Evolutionary conservation across 441 rosid species (phyloP), one percentile per base, ranked within the genome.

Genomic region (Arabidopsis hybrid): DNA sequence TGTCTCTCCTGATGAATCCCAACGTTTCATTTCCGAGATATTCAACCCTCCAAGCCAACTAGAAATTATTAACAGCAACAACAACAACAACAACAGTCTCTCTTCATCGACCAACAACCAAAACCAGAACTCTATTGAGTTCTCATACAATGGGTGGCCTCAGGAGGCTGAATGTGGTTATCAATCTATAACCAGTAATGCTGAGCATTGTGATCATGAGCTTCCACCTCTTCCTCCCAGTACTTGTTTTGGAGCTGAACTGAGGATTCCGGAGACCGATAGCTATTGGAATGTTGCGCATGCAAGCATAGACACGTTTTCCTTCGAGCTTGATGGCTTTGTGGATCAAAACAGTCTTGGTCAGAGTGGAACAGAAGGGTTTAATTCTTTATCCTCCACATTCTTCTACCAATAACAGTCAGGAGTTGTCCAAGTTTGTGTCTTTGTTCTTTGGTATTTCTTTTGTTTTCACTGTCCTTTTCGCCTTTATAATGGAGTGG

Each of bases 201-300:
- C 42, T 57, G 81, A 75, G 7, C 71, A 77, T 9, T 76, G 85
- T 66, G 78, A 77, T 36, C 79, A 77, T 39, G 92, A 87, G 71
- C 91, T 92, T 18, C 92, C 97, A 21, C 94, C 97, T 21, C 77
- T 92, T 71, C 97, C 97, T 35, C 96, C 92, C 7, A 92, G 89
- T 42, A 81, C 84, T 2, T 65, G 59, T 75, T 83, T 60, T 43
- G 87, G 84, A 72, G 81, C 81, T 67, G 81, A 78, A 38, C 77
- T 78, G 12, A 72, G 29, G 73, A 38, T 78, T 46, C 81, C 81
- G 0, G 60, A 78, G 66, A 67, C 82, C 0, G 77, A 18, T 59
- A 51, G 60, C 36, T 80, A 70, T 62, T 65, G 83, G 47, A 80
- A 73, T 12, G 45, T n/a, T 29, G 56, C 26, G 8, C 77, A 65